phyloP scores from a whole-genome alignment of 306 rosid genomes.

The Cucumis melo region DNA sequence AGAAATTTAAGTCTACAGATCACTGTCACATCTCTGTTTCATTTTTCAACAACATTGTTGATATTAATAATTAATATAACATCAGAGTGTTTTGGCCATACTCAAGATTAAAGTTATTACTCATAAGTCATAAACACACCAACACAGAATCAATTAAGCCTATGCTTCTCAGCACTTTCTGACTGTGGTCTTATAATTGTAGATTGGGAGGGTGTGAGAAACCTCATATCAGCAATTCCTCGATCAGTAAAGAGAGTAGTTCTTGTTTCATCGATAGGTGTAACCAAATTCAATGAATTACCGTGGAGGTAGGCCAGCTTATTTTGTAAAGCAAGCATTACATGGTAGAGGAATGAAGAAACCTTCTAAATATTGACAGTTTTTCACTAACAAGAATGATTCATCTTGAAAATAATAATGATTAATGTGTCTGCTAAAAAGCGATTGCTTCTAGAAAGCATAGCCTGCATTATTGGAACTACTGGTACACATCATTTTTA shows the following conservation, averaged over 20 bases:
- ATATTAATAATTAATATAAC: not conserved
- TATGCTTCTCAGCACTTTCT: not conserved
- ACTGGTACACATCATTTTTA: no score
- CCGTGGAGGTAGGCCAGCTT: constrained; percentile 79
- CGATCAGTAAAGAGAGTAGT: constrained; percentile 63
- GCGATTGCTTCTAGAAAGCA: not conserved
- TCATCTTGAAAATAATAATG: not conserved
- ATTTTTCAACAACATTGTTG: not conserved
- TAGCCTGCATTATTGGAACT: not conserved
- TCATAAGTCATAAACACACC: not conserved
- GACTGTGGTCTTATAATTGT: constrained; percentile 11
- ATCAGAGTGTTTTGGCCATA: not conserved
- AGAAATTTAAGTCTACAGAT: not conserved
- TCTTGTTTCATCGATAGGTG: constrained; percentile 95
- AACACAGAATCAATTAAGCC: not conserved
- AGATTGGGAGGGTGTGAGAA: constrained; percentile 97
- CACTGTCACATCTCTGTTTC: not conserved
- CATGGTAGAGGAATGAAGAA: not conserved
- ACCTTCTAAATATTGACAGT: not conserved
- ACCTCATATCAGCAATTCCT: constrained; percentile 69
- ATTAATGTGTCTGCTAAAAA: not conserved
- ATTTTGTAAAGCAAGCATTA: not conserved
- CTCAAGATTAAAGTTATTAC: not conserved
- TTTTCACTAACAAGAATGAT: not conserved
- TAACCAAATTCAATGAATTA: constrained; percentile 78